Conservation (phyloP, 2,329 filamentous ascomycete genomes). For the Fusarium decemcellulare region DNA sequence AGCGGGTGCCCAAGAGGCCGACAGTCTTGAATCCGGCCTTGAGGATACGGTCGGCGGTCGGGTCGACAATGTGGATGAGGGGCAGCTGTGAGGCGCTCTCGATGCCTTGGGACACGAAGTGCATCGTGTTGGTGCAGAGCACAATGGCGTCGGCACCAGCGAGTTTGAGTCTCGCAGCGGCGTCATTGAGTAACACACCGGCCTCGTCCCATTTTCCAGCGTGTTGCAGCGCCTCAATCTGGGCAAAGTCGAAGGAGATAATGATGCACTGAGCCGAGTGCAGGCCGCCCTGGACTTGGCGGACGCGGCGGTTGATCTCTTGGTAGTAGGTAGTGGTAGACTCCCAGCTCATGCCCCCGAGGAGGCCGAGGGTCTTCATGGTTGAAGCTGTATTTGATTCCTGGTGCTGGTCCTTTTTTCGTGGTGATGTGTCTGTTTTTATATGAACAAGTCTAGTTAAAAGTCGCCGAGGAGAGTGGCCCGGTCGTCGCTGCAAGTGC, state of each 20-base stretch:
- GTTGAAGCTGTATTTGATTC: neutral
- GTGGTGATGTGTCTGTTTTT: too few species aligned
- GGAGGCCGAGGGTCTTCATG: conserved; percentile 46
- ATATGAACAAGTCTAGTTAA: too few species aligned
- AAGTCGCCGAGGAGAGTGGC: too few species aligned
- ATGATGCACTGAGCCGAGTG: conserved; percentile 43
- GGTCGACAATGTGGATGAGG: conserved; percentile 44
- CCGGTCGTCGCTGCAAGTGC: too few species aligned
- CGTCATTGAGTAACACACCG: conserved; percentile 29
- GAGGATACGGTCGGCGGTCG: conserved; percentile 34
- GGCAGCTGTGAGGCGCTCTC: conserved; percentile 25
- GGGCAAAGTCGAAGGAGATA: conserved; percentile 46
- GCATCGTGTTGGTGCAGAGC: conserved; percentile 47
- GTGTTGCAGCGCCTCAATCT: conserved; percentile 37
- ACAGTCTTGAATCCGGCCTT: conserved; percentile 28
- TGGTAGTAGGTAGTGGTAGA: conserved; percentile 46
- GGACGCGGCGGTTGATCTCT: conserved; percentile 44
- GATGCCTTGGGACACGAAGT: conserved; percentile 35
- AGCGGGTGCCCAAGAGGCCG: conserved; percentile 40
- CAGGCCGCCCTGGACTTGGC: conserved; percentile 36
- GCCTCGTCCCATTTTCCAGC: conserved; percentile 36
- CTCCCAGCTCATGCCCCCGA: conserved; percentile 48
- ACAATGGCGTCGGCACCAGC: conserved; percentile 44
- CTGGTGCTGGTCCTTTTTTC: neutral
- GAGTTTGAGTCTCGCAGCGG: conserved; percentile 25